These are phyloP conservation scores for Gonium pectorale DNA, from an alignment of 139 green algal species.

Conservation along the genomic window DNA sequence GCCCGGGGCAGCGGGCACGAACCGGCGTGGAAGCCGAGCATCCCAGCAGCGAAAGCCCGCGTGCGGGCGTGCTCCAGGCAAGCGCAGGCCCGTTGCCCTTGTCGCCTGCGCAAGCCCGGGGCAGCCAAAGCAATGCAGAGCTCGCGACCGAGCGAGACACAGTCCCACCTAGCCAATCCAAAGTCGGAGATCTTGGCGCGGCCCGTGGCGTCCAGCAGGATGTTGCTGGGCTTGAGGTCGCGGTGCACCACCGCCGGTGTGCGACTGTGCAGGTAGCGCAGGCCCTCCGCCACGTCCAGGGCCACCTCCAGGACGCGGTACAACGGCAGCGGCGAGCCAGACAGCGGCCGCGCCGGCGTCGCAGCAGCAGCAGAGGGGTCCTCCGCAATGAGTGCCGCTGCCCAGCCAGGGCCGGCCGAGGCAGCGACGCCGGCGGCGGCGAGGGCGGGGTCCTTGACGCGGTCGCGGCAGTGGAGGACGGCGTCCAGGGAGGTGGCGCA, in stretches of 20 bases:
- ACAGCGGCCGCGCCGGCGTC: neutral
- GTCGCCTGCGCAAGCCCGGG: too few relatives aligned
- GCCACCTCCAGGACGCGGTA: constrained; percentile 39
- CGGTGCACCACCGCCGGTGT: constrained; percentile 56
- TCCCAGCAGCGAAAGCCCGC: too few relatives aligned
- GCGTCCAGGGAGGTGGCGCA: constrained; percentile 39
- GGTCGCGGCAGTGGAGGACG: constrained; percentile 12
- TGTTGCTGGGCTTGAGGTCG: constrained; percentile 63
- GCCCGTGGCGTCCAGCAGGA: constrained; percentile 63
- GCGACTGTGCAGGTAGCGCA: constrained; percentile 54
- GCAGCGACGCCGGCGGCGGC: neutral
- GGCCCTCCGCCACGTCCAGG: constrained; percentile 41
- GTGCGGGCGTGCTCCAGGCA: too few relatives aligned
- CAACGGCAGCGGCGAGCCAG: constrained; percentile 5
- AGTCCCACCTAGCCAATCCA: constrained; percentile 33
- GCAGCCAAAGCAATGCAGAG: too few relatives aligned
- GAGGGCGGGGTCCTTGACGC: neutral
- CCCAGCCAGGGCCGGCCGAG: too few relatives aligned
- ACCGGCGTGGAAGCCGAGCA: too few relatives aligned
- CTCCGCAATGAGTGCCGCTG: neutral
- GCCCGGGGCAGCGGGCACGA: too few relatives aligned
- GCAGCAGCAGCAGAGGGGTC: neutral
- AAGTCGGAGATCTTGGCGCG: constrained; percentile 56
- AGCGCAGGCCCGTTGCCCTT: too few relatives aligned
- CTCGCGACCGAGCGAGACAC: neutral